Evolutionary conservation across 1,284 basidiomycete genomes (phyloP), one percentile per base, ranked within the genome.

Genomic region (Peniophora sp.): DNA sequence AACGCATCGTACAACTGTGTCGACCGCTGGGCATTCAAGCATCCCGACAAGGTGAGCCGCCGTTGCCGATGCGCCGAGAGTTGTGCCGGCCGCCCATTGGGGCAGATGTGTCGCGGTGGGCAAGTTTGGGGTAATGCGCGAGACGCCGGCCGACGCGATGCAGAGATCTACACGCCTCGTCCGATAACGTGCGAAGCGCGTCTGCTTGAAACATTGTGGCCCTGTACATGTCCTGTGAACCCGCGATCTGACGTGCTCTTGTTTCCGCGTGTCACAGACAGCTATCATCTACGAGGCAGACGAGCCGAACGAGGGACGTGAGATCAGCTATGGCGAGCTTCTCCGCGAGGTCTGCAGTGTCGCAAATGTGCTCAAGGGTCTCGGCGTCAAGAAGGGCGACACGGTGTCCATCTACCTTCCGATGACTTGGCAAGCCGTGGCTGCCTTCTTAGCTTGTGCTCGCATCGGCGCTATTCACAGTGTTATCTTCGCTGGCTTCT

Each of bases 201-300:
- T 32, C 6, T 32, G 27, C 12, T 32, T 32, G 6, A 32, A 32
- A 12, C 27, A 12, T 32, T 32, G 27, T 32, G 27, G 27, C 27
- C 27, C 27, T 32, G 27, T 32, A 5, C 12, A 32, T 32, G 27
- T 8, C 48, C 46, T 36, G 17, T 23, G 2, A 38, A 53, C 39
- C 14, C 39, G 20, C 19, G 17, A 23, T 22, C 25, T 45, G 20
- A 39, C 22, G 48, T 44, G 20, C 20, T 47, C 14, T 49, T 45
- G 12, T 39, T 32, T 32, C 27, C 27, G 27, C 27, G 27, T 32
- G 27, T 32, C 41, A 20, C 53, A 80, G 88, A 83, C 86, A 22
- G 96, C 96, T 46, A 97, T 99, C 72, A 96, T 99, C 71, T 99
- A 96, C 74, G 96, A 99, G 69, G 95, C 93, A 2, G 97, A 99